phyloP scores from a whole-genome alignment of 2,329 filamentous ascomycete species.

The Berkeleyomyces rouxiae region DNA sequence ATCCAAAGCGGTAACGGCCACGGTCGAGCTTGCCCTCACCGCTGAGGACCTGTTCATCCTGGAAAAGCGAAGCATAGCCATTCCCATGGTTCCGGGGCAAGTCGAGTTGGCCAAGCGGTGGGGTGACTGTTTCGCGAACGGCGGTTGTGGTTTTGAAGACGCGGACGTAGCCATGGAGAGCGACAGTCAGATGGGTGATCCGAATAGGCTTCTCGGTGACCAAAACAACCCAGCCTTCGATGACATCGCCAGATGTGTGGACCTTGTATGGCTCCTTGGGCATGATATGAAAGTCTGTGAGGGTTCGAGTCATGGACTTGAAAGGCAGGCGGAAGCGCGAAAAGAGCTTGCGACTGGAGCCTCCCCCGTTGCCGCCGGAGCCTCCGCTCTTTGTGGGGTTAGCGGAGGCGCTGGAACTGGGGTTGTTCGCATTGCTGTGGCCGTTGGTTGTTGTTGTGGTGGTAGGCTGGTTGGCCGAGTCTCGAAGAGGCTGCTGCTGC shows the following conservation, averaged over 20 bases:
- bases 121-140: conserved; percentile 27
- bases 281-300: conserved; percentile 63
- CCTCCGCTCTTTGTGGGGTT: neutral
- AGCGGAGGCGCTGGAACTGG: neutral
- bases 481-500: conserved; percentile 9
- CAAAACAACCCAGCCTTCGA: conserved; percentile 56
- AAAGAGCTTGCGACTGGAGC: conserved; percentile 23
- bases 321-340: conserved; percentile 35
- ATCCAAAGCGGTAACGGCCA: conserved; percentile 65
- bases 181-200: conserved; percentile 65
- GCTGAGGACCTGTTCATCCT: conserved; percentile 66
- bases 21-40: conserved; percentile 60
- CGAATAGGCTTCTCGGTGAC: conserved; percentile 57
- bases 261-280: conserved; percentile 62
- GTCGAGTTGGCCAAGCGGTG: conserved; percentile 5
- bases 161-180: conserved; percentile 62
- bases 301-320: conserved; percentile 40
- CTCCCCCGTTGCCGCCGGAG: neutral
- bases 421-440: neutral
- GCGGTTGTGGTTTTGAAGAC: conserved; percentile 55
- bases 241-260: conserved; percentile 58
- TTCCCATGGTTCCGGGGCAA: conserved; percentile 48
- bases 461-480: conserved; percentile 3
- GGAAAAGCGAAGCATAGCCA: conserved; percentile 64
- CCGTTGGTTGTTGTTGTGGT: neutral